Percentiles rank a stretch among this genome's conserved stretches.
Evolutionary conservation across 208 protist species (phyloP).

Genomic region (Crithidia sp.): DNA sequence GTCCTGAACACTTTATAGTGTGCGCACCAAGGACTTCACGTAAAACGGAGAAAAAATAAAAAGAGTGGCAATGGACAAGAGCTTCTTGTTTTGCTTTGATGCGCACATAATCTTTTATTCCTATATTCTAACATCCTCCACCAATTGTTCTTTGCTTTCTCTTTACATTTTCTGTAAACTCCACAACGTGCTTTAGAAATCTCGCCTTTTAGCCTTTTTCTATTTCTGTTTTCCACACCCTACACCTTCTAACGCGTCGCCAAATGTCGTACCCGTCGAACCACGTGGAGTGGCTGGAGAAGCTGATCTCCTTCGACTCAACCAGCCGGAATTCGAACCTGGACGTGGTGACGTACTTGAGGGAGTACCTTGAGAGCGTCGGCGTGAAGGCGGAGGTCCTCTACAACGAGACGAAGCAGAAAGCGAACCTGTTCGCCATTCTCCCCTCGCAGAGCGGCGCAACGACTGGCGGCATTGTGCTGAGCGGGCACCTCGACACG

Average conservation of each 20-base stretch:
- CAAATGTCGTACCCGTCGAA: conserved; percentile 17
- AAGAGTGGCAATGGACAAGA: no score
- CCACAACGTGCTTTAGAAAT: no score
- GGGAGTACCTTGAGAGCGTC: conserved; percentile 31
- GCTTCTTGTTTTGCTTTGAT: no score
- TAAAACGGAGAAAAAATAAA: no score
- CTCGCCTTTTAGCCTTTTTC: not conserved
- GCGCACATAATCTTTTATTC: no score
- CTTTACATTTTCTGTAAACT: no score
- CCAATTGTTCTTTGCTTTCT: no score
- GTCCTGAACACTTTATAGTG: no score
- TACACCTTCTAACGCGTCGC: not conserved
- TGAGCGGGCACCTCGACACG: conserved; percentile 58
- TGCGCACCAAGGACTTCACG: no score
- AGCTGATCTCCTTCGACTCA: conserved; percentile 51
- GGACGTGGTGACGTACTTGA: conserved; percentile 45
- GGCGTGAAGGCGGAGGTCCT: conserved; percentile 34
- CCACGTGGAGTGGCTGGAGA: conserved; percentile 42
- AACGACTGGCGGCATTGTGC: conserved; percentile 50
- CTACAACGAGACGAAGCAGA: conserved; percentile 41
- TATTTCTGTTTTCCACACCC: not conserved
- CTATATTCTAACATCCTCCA: no score
- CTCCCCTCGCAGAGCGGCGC: conserved; percentile 37
- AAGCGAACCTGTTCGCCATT: conserved; percentile 59
- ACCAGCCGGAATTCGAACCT: conserved; percentile 60